Percentiles rank a stretch among this genome's conserved stretches.
These are phyloP conservation scores for Albifimbria verrucaria DNA, from an alignment of 2,329 filamentous ascomycete genomes.

Conservation along the genomic window DNA sequence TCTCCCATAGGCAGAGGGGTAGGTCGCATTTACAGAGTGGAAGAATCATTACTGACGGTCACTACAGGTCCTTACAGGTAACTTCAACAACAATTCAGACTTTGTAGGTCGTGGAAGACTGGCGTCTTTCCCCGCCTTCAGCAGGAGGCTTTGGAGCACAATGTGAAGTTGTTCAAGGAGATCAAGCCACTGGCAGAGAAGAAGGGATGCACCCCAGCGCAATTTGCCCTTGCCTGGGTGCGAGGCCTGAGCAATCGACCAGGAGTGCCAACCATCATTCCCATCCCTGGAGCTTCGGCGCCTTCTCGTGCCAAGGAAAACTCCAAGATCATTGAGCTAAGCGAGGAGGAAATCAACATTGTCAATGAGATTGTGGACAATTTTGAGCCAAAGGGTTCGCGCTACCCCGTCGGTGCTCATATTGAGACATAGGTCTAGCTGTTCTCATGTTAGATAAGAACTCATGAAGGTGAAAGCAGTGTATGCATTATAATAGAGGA, in stretches of 20 bases:
- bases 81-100: conserved; percentile 19
- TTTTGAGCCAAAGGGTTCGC: conserved; percentile 44
- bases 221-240: conserved; percentile 67
- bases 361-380: conserved; percentile 46
- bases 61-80: conserved; percentile 25
- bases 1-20: conserved; percentile 63
- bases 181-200: conserved; percentile 55
- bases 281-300: conserved; percentile 63
- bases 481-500: conserved; percentile 2
- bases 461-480: conserved; percentile 1
- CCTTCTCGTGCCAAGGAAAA: conserved; percentile 61
- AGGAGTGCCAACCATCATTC: conserved; percentile 57
- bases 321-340: conserved; percentile 43
- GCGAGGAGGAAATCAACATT: conserved; percentile 45
- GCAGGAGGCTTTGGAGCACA: conserved; percentile 59
- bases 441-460: not conserved
- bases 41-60: conserved; percentile 8
- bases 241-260: conserved; percentile 43
- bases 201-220: conserved; percentile 59
- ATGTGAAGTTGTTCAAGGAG: conserved; percentile 58
- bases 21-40: conserved; percentile 13
- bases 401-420: conserved; percentile 41
- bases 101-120: conserved; percentile 17
- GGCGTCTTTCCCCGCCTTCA: conserved; percentile 55
- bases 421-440: conserved; percentile 31